phyloP scores from a whole-genome alignment of 2,329 filamentous ascomycete species.

The Neurospora crassa region DNA sequence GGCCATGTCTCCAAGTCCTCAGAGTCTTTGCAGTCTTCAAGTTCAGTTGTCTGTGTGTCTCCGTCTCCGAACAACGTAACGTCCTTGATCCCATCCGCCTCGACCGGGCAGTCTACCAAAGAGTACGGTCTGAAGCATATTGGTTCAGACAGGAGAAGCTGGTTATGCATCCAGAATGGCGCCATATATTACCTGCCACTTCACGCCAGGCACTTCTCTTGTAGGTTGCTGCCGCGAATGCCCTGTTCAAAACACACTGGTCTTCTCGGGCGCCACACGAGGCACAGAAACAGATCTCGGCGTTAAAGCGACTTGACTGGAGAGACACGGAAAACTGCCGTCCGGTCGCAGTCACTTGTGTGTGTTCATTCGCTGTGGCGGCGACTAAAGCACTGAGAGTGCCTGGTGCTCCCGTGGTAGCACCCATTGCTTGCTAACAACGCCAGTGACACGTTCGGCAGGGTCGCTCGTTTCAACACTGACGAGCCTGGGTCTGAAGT shows the following conservation, averaged over 20 bases:
- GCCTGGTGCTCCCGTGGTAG: background rate
- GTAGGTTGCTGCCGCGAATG: background rate
- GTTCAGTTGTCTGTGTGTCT: background rate
- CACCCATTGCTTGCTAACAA: background rate
- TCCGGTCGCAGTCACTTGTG: background rate
- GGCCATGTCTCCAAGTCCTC: constrained; percentile 16
- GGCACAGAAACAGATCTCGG: background rate
- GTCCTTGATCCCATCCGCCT: background rate
- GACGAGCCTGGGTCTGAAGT: background rate
- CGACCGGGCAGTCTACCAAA: background rate
- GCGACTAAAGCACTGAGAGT: background rate
- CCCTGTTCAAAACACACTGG: background rate
- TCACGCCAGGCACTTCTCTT: background rate
- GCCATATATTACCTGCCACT: background rate
- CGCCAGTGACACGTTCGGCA: background rate
- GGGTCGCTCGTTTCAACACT: background rate
- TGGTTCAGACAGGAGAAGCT: background rate
- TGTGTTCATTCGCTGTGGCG: background rate
- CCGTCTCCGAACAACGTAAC: background rate
- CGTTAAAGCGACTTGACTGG: background rate
- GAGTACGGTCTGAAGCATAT: background rate
- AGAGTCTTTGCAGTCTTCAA: background rate
- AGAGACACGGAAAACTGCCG: background rate
- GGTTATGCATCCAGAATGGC: background rate
- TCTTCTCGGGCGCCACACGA: background rate